Base-by-base conservation (phyloP, 495 filamentous ascomycete genomes). In the Cercophora scortea region DNA sequence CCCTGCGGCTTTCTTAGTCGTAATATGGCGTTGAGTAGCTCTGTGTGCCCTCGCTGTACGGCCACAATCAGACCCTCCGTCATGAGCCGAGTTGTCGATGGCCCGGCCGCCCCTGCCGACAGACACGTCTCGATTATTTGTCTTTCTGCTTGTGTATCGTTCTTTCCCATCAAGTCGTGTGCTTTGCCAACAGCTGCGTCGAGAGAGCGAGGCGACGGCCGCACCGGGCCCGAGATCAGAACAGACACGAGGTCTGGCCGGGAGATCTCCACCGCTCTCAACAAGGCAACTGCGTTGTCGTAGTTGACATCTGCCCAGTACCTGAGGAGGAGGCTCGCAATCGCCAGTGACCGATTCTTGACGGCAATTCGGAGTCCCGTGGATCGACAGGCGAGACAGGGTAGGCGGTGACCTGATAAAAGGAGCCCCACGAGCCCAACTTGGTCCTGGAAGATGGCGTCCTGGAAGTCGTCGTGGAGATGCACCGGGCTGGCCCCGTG, bases 291-390 rank as follows among this genome's bases (percentile, higher is more conserved):
- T 10, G 52, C 64, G 35, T 56, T 45, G 2, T 61, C 50, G 33
- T 67, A 59, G 33, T 67, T 67, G 41, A 67, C 55, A 41, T 67
- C 64, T 11, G 55, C 64, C 57, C 64, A 62, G 25, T 54, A 52
- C 6, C 56, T 53, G 11, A 67, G 53, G 2, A 67, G 50, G 2
- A 64, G 43, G 15, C 42, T 42, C 0, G 58, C 48, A 5, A 61
- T 45, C 4, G 59, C 57, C 2, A 62, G 18, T 0, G 61, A 62
- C 25, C 52, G 43, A 55, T 64, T 64, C 39, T 62, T 55, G 2
- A 64, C 64, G 13, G 64, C 61, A n/a, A 67, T 49, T n/a, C 55
- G 49, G 8, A 67, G 52, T 0, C 61, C 64, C 2, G 60, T 49
- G 6, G 64, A 67, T 9, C 64, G 61, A 25, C 64, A 67, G 15